Percentiles rank a stretch among this genome's conserved stretches.
phyloP scores from a whole-genome alignment of 2,329 filamentous ascomycete genomes.

The Harringtonia aguacate region DNA sequence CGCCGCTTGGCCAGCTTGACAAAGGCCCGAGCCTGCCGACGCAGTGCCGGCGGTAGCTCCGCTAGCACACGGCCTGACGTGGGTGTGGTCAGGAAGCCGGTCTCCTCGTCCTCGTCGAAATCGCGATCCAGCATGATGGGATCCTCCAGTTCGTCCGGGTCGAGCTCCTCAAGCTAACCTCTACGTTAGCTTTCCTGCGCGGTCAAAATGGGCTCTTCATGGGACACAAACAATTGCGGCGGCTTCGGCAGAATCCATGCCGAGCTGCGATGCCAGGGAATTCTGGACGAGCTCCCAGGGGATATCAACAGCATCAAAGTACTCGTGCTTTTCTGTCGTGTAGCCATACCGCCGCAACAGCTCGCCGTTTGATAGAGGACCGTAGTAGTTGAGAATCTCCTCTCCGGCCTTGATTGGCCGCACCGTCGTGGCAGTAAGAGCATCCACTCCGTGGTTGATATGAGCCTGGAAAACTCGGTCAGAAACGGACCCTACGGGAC shows the following conservation, averaged over 20 bases:
- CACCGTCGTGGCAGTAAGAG: constrained; percentile 61
- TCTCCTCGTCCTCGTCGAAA: constrained; percentile 37
- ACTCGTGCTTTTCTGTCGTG: constrained; percentile 64
- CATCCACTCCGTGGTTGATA: constrained; percentile 41
- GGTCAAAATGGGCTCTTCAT: neutral
- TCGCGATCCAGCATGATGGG: constrained; percentile 58
- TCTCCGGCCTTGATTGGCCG: constrained; percentile 58
- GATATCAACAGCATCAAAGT: constrained; percentile 77
- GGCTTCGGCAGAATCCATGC: constrained; percentile 21
- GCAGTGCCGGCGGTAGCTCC: constrained; percentile 38
- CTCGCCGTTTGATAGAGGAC: constrained; percentile 72
- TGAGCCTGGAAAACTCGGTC: constrained; percentile 40
- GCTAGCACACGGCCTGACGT: constrained; percentile 19
- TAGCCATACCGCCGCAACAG: constrained; percentile 80
- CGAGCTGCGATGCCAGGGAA: constrained; percentile 10
- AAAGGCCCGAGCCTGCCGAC: constrained; percentile 37
- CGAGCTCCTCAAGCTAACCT: constrained; percentile 30
- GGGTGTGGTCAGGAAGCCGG: constrained; percentile 28
- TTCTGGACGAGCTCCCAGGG: constrained; percentile 37
- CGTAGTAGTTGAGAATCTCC: constrained; percentile 84
- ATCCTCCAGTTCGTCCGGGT: constrained; percentile 62
- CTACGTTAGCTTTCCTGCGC: constrained; percentile 9
- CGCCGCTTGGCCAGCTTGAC: constrained; percentile 32
- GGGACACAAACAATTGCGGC: constrained; percentile 29
- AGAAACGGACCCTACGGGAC: constrained; percentile 8